Base-by-base conservation (phyloP, 495 filamentous ascomycete genomes). In the Aeminium ludgeri region DNA sequence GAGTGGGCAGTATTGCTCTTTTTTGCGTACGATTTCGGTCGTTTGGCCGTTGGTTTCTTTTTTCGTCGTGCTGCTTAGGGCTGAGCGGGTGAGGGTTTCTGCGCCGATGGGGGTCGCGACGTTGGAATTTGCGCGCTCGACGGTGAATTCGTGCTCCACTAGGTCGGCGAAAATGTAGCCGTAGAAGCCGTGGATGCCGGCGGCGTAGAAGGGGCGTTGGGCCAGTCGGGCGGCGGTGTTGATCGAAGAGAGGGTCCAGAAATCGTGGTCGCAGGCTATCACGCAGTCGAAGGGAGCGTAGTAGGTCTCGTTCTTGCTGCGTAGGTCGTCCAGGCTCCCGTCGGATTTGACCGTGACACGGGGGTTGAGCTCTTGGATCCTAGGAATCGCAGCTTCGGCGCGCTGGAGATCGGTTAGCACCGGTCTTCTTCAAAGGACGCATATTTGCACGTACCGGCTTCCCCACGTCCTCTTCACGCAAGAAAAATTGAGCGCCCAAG, bases 121-220 rank as follows among this genome's bases (percentile, higher is more conserved):
- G 48, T 96, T 94, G 18, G 81, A 77, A 46, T 79, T 79, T 40
- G 78, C 70, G 29, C 89, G 76, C 63, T 92, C 77, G 46, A 94
- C 76, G 30, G 89, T 74, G 46, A 82, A 97, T 43, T 84, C 74
- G 55, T 96, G 89, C 34, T 68, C 66, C 52, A 91, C 81, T 10
- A 97, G 67, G 55, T 97, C 89, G 16, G 83, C 78, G 58, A 97
- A 97, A 38, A 92, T 78, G 56, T 82, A 97, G 20, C 91, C 91
- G 59, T 92, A 94, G 53, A 95, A 69, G 18, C 89, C 89, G 56
- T 94, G 85, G 10, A 78, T 72, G 34, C 73, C 77, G 15, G 83
- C 81, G 20, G 86, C 85, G 60, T 97, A 97, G 63, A 94, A 94
- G 17, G 81, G 76, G 30, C 73, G 70, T 44, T 71, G 66, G 40